Base-by-base conservation (phyloP, 208 protist species). In the Entamoeba invadens region DNA sequence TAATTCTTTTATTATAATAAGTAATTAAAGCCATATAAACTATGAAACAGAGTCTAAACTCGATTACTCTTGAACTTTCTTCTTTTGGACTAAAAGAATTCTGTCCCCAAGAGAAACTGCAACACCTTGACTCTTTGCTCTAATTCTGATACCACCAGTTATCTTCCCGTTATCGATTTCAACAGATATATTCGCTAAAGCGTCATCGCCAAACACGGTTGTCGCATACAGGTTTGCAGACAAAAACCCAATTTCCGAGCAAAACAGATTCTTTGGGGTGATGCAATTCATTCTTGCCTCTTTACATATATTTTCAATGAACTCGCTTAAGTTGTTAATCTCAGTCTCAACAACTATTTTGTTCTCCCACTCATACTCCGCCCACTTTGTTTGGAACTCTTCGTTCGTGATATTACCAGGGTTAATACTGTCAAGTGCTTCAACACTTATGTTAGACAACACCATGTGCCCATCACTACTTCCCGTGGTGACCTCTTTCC, bases 141-240 rank as follows among this genome's bases (percentile, higher is more conserved):
- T 92, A 6, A 92, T 92, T 92, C 91, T 45, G 50, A 46, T 46
- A 2, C 31, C 31, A 0, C 91, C 91, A 35, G 5, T 3, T 46
- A 92, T 92, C 10, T 47, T 92, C 12, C 45, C 91, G 42, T 92
- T 46, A 16, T 50, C 16, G 10, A 50, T 92, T n/a, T 92, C 91
- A 45, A 92, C 25, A 16, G 91, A 92, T 35, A 47, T 10, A 92
- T 92, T 92, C 4, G 45, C 31, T 31, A 92, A 44, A 35, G 91
- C 91, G 45, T 92, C 91, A 92, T 92, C 91, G 31, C 91, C 91
- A 92, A 92, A 92, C 6, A 92, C 91, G 10, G 91, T 50, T 47
- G 44, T 92, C 0, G 44, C 91, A 16, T 45, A 92, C 35, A 92
- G 35, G n/a, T 92, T 92, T 4, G 45, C 38, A 14, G 44, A 38